A percentile compares a stretch with the other conserved stretches of the same genome.
phyloP scores from a whole-genome alignment of 768 basidiomycete species.

The Kwoniella sp. region DNA sequence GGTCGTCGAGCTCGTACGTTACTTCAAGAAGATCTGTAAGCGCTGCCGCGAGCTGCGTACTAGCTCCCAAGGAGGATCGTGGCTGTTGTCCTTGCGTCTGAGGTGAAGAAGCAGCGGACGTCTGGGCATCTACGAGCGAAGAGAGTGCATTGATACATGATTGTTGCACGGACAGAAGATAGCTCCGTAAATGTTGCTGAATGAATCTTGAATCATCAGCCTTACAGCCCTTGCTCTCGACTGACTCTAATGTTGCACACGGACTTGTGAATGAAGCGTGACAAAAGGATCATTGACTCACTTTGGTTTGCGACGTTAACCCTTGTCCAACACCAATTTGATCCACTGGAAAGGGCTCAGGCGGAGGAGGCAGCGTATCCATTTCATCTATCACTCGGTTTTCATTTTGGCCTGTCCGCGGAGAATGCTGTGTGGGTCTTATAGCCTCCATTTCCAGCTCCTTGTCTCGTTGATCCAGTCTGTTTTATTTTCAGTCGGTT shows the following conservation, averaged over 20 bases:
- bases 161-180: conserved; percentile 27
- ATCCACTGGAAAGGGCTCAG: conserved; percentile 38
- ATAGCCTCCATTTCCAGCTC: too few relatives aligned
- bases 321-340: not conserved
- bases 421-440: too few relatives aligned
- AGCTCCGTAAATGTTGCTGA: conserved; percentile 9
- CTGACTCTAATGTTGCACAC: too few relatives aligned
- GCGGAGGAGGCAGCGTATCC: conserved; percentile 35
- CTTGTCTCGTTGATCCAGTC: too few relatives aligned
- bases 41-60: conserved; percentile 30
- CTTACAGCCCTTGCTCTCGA: too few relatives aligned
- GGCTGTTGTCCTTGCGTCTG: not conserved
- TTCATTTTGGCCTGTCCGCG: too few relatives aligned
- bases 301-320: not conserved
- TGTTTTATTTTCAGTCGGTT: too few relatives aligned
- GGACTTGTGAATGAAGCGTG: too few relatives aligned
- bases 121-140: conserved; percentile 20
- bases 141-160: conserved; percentile 32
- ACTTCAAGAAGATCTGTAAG: conserved; percentile 41
- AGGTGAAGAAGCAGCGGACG: not conserved
- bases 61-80: not conserved
- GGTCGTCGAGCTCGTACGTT: conserved; percentile 36
- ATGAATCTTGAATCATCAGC: too few relatives aligned
- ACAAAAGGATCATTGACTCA: too few relatives aligned
- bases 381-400: conserved; percentile 3